Conservation (phyloP, 116 monocot genomes). For the Posidonia oceanica region DNA sequence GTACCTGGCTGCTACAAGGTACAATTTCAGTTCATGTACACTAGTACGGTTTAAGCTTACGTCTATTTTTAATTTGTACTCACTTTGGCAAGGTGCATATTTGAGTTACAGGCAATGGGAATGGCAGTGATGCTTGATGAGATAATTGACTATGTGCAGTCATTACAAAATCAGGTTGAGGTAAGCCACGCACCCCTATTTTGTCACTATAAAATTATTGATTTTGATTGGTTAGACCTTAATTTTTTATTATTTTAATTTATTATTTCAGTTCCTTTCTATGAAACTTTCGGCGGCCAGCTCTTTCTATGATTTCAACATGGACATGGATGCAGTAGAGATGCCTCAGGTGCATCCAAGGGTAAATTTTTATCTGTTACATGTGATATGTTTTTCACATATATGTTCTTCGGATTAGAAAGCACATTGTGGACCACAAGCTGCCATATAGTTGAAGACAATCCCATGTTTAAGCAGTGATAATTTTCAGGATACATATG, state of each 20-base stretch:
- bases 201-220: neutral
- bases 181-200: conserved; percentile 13
- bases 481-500: neutral
- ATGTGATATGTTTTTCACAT: too few relatives aligned
- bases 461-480: too few relatives aligned
- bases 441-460: too few relatives aligned
- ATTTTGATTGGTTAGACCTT: neutral
- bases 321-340: conserved; percentile 16
- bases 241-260: neutral
- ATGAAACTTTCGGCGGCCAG: conserved; percentile 56
- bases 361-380: neutral
- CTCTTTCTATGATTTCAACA: conserved; percentile 30
- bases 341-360: conserved; percentile 6
- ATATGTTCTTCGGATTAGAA: too few relatives aligned
- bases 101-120: conserved; percentile 36
- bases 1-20: conserved; percentile 71
- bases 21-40: neutral
- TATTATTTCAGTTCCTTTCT: conserved; percentile 45
- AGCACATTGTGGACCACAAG: too few relatives aligned
- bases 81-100: neutral
- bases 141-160: conserved; percentile 66
- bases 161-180: conserved; percentile 77
- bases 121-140: conserved; percentile 61
- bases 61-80: neutral
- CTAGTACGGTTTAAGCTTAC: neutral